Percentiles rank a stretch among this genome's conserved stretches.
Evolutionary conservation across 129 eudicot species (phyloP).

Genomic region (Flaveria sonorensis): DNA sequence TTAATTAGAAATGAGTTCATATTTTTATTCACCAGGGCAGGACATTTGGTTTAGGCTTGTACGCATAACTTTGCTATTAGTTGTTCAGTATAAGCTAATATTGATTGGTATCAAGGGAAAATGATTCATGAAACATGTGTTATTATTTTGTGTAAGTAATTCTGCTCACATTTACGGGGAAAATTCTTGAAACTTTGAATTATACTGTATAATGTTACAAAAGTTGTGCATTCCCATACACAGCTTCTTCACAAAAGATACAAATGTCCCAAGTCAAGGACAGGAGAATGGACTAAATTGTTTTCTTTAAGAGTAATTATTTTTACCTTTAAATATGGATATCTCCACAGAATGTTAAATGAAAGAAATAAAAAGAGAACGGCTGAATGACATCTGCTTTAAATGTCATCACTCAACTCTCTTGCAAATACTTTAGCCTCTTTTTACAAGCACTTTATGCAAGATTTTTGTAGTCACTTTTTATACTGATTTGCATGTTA

Average conservation of each 20-base stretch:
- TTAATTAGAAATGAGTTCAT: neutral
- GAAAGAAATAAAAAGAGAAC: neutral
- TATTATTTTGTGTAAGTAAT: conserved; percentile 3
- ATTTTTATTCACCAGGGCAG: conserved; percentile 11
- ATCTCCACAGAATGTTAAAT: neutral
- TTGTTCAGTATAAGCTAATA: neutral
- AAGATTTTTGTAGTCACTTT: conserved; percentile 6
- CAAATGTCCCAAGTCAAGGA: neutral
- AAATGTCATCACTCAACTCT: conserved; percentile 9
- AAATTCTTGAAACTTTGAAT: conserved; percentile 13
- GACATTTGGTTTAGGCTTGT: conserved; percentile 1
- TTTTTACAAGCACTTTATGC: conserved; percentile 24
- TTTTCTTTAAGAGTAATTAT: neutral
- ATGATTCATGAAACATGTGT: neutral
- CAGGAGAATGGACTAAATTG: conserved; percentile 17
- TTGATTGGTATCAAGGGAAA: neutral
- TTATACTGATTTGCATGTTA: conserved; percentile 35
- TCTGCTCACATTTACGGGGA: conserved; percentile 5
- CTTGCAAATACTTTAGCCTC: conserved; percentile 6
- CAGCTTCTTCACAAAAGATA: conserved; percentile 4
- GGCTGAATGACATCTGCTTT: neutral
- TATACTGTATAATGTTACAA: conserved; percentile 15
- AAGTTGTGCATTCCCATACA: neutral
- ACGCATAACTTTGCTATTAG: neutral
- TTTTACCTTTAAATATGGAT: neutral